phyloP scores from a whole-genome alignment of 2,329 filamentous ascomycete genomes.

The Diplodia sapinea region DNA sequence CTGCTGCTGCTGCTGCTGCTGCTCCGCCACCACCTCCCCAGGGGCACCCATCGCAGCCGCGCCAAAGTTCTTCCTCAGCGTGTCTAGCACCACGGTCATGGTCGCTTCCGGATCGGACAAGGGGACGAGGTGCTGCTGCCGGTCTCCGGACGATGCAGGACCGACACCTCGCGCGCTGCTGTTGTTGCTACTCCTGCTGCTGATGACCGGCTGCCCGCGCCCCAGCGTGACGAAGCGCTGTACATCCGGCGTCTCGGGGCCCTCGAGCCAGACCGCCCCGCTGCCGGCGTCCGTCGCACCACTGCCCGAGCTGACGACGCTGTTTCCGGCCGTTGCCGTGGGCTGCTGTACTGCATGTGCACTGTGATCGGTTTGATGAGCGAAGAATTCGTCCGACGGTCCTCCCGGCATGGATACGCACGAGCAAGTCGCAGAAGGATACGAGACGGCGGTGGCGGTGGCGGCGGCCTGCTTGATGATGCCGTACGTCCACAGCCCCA shows the following conservation, averaged over 20 bases:
- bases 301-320: neutral
- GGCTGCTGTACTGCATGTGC: neutral
- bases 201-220: conserved; percentile 61
- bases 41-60: neutral
- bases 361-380: conserved; percentile 1
- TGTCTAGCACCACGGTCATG: conserved; percentile 64
- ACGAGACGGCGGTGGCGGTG: neutral
- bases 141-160: conserved; percentile 12
- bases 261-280: conserved; percentile 58
- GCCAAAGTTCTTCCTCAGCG: conserved; percentile 60
- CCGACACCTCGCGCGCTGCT: conserved; percentile 34
- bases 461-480: conserved; percentile 20
- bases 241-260: conserved; percentile 58
- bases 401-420: conserved; percentile 24
- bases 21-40: conserved; percentile 27
- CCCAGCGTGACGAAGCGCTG: conserved; percentile 65
- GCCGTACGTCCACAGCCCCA: conserved; percentile 64
- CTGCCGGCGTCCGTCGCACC: neutral
- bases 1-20: conserved; percentile 25
- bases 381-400: neutral
- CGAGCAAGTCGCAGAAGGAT: conserved; percentile 1
- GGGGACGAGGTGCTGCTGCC: conserved; percentile 38
- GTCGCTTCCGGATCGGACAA: conserved; percentile 64
- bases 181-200: conserved; percentile 34
- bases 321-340: neutral